Evolutionary conservation across 164 flowering plant species (phyloP).

Genomic region (Taxillus chinensis): DNA sequence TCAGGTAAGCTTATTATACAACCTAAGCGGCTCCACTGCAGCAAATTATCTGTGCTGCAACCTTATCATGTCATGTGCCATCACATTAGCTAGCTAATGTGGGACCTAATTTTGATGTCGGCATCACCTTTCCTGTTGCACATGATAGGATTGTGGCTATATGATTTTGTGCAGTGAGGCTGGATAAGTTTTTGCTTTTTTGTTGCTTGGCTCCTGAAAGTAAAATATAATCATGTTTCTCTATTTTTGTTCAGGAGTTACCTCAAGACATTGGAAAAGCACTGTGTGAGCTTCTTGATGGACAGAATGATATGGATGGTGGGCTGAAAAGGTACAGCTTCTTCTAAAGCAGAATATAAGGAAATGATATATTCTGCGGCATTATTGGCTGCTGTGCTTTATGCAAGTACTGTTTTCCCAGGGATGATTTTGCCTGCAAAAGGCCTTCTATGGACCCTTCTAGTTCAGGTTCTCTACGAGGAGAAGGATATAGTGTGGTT

Average conservation of each 20-base stretch:
- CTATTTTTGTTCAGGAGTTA: conserved; percentile 48
- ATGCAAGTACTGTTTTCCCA: conserved; percentile 15
- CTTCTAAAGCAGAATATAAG: neutral
- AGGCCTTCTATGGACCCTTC: conserved; percentile 32
- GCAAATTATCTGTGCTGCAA: neutral
- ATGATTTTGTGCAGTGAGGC: too few species aligned
- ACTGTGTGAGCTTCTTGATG: conserved; percentile 80
- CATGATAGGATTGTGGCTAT: too few species aligned
- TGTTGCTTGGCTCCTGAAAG: conserved; percentile 1
- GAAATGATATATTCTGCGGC: conserved; percentile 1
- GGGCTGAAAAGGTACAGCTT: conserved; percentile 34
- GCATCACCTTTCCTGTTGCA: too few species aligned
- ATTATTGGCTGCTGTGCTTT: conserved; percentile 7
- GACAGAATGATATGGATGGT: conserved; percentile 25
- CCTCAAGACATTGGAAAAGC: conserved; percentile 77
- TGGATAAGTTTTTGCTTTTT: neutral
- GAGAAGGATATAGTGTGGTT: conserved; percentile 33
- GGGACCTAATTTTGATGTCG: neutral
- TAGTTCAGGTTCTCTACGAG: conserved; percentile 24
- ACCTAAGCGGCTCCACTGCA: neutral
- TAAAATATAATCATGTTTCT: conserved; percentile 8
- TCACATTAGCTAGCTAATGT: neutral
- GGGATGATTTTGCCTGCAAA: conserved; percentile 30
- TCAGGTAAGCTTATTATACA: conserved; percentile 38
- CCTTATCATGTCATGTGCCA: neutral